A percentile compares a stretch with the other conserved stretches of the same genome.
Evolutionary conservation across 306 rosid genomes (phyloP).

Genomic region (Myrica gale): DNA sequence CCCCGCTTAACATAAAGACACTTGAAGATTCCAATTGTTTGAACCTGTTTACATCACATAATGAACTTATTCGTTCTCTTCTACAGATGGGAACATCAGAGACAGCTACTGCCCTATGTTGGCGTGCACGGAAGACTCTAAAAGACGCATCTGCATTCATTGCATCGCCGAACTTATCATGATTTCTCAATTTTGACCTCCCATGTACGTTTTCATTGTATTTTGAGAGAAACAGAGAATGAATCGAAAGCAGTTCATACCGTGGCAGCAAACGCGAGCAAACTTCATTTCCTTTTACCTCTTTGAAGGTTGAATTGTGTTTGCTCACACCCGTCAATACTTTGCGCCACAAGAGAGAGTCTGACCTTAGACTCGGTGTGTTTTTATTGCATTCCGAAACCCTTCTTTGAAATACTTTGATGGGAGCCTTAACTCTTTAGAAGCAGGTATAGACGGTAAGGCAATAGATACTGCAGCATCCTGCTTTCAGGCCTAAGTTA

Average conservation of each 20-base stretch:
- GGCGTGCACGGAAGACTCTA: conserved; percentile 71
- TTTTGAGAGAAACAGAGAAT: neutral
- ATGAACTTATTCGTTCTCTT: conserved; percentile 8
- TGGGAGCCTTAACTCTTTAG: too few relatives aligned
- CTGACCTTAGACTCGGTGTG: too few relatives aligned
- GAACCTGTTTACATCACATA: neutral
- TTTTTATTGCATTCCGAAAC: too few relatives aligned
- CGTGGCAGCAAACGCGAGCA: neutral
- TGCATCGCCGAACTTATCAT: conserved; percentile 38
- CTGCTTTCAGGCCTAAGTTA: too few relatives aligned
- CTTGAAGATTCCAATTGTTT: too few relatives aligned
- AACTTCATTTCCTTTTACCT: neutral
- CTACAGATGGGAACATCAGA: conserved; percentile 86
- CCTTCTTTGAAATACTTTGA: too few relatives aligned
- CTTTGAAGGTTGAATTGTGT: neutral
- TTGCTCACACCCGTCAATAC: neutral
- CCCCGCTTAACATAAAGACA: too few relatives aligned
- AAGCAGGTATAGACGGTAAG: too few relatives aligned
- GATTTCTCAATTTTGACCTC: conserved; percentile 48
- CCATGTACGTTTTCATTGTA: neutral
- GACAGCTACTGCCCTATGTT: conserved; percentile 56
- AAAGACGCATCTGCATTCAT: conserved; percentile 56
- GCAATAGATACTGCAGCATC: too few relatives aligned
- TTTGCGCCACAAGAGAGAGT: neutral
- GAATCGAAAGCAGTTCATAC: neutral